Evolutionary conservation across 2,329 filamentous ascomycete species (phyloP), one percentile per base, ranked within the genome.

Genomic region (Microdochium paspali): DNA sequence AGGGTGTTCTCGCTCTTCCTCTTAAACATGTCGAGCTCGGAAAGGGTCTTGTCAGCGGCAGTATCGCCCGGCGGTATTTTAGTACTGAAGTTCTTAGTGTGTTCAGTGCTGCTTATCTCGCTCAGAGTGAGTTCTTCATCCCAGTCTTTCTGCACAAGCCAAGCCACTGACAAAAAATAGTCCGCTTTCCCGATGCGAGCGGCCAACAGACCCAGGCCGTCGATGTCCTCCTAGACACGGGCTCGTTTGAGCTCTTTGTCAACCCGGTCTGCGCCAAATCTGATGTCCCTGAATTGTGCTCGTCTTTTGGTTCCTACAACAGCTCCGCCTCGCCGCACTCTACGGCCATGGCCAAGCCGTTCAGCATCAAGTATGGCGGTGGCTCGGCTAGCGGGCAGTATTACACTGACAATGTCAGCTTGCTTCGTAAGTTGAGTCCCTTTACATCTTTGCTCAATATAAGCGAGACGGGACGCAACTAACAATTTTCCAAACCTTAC

Each of bases 161-260:
- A n/a, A 44, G 42, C 24, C 20, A 30, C 3, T 21, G 54, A 56
- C 42, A 57, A 21, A 18, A n/a, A 45, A 47, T 13, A 74, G 71
- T 74, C 35, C 59, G 62, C 24, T 63, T 74, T 20, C 35, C 35
- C 15, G 18, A 21, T 24, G 72, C 72, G 24, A 65, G 61, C 1
- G 65, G 68, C 32, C 30, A 46, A 1, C 51, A 46, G 4, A 57
- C 61, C 1, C 72, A 76, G 51, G 61, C 54, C 10, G 60, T 75
- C 30, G 67, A 69, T 10, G 69, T 76, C 30, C 64, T 74, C 31
- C 63, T 76, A 47, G 72, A 76, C 50, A 76, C 72, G 0, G 75
- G 75, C 15, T 78, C 75, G 4, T 71, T 70, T 51, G 73, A 77
- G 56, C 66, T 78, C 7, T 79, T 75, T 75, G 71, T 77, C 40